Evolutionary conservation across 805 yeast species (phyloP).

Genomic region (Geotrichum ghanense): DNA sequence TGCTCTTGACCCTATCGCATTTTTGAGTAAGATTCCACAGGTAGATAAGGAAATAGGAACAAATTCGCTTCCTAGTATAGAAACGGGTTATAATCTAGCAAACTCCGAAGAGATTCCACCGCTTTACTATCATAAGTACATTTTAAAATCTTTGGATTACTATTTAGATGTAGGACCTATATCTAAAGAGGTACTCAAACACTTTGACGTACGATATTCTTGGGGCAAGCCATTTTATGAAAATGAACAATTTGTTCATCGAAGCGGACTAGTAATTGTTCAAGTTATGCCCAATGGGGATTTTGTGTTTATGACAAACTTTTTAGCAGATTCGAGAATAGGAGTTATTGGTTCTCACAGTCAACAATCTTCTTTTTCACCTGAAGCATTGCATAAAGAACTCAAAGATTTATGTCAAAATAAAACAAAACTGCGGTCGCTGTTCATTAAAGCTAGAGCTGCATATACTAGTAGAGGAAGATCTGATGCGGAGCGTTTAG

Average conservation of each 20-base stretch:
- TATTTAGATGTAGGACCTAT: constrained; percentile 66
- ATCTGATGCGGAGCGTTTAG: neutral
- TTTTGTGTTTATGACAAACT: constrained; percentile 76
- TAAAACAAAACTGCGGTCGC: neutral
- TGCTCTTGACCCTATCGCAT: constrained; percentile 44
- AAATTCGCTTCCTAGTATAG: neutral
- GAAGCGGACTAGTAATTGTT: constrained; percentile 80
- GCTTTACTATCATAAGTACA: constrained; percentile 62
- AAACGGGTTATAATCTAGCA: constrained; percentile 2
- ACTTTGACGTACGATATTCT: constrained; percentile 55
- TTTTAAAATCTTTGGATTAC: constrained; percentile 62
- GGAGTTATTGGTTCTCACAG: constrained; percentile 29
- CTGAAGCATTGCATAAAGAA: neutral
- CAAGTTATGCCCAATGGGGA: constrained; percentile 74
- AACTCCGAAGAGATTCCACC: constrained; percentile 10
- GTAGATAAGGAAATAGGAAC: neutral
- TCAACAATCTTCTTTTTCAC: neutral
- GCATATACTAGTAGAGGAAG: neutral
- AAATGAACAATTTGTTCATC: constrained; percentile 82
- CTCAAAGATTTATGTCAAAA: neutral
- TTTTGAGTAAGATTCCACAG: constrained; percentile 4
- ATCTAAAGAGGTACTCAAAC: constrained; percentile 26
- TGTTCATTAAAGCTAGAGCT: neutral
- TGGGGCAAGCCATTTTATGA: constrained; percentile 86
- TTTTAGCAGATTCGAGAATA: constrained; percentile 66